These are phyloP conservation scores for Pelargonium fulgidum DNA, from an alignment of 441 rosid species.

Conservation along the genomic window DNA sequence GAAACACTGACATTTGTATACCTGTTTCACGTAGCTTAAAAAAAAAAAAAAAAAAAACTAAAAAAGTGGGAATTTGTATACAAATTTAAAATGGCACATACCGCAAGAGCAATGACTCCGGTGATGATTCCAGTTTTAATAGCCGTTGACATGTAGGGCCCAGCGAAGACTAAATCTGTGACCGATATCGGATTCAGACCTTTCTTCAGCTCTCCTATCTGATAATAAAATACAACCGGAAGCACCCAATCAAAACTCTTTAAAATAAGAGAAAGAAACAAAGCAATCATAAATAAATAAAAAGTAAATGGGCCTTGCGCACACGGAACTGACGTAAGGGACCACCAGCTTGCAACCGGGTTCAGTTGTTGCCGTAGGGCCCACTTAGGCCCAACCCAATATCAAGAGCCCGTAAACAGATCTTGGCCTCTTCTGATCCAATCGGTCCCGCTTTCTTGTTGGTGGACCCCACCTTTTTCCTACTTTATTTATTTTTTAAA, in stretches of 20 bases:
- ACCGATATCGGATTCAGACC: constrained; percentile 76
- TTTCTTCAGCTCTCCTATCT: constrained; percentile 82
- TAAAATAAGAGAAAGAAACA: no score
- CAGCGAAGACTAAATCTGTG: constrained; percentile 53
- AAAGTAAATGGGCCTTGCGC: background rate
- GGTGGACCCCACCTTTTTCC: background rate
- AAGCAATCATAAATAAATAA: background rate
- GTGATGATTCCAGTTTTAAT: constrained; percentile 77
- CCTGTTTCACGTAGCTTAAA: no score
- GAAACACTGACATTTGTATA: no score
- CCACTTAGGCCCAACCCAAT: background rate
- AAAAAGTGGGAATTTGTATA: no score
- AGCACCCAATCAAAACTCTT: background rate
- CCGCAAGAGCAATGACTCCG: constrained; percentile 89
- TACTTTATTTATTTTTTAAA: no score
- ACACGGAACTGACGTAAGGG: background rate
- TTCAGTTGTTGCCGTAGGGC: background rate
- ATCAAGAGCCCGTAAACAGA: background rate
- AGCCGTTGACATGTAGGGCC: constrained; percentile 54
- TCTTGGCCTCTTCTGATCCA: background rate
- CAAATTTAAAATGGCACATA: constrained; percentile 25
- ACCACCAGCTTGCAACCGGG: background rate
- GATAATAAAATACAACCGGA: constrained; percentile 13
- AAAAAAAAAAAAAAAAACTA: no score
- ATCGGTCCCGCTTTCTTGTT: background rate